phyloP scores from a whole-genome alignment of 768 basidiomycete species.

The Suillus plorans region DNA sequence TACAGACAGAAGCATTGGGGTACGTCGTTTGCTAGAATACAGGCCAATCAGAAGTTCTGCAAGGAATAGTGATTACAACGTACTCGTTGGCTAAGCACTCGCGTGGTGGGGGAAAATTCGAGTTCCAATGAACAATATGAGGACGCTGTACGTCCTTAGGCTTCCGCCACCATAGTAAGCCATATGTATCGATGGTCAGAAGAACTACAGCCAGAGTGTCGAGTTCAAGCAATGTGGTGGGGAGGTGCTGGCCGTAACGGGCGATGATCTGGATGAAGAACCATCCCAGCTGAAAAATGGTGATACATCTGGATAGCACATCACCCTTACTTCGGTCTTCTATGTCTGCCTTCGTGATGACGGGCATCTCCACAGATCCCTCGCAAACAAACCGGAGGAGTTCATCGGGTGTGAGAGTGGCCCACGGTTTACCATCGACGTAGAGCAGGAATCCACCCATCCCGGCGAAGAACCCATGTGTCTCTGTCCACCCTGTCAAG shows the following conservation, averaged over 20 bases:
- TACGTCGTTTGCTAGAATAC: neutral
- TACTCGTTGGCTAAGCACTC: neutral
- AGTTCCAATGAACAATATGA: neutral
- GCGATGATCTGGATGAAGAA: neutral
- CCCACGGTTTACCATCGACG: neutral
- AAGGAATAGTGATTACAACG: neutral
- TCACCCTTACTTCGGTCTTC: neutral
- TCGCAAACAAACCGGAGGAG: neutral
- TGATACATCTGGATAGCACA: neutral
- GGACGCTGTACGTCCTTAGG: neutral
- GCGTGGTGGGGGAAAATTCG: neutral
- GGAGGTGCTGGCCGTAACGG: neutral
- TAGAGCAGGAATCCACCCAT: neutral
- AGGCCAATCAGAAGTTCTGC: neutral
- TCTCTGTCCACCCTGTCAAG: neutral
- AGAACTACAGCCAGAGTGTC: neutral
- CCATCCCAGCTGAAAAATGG: neutral
- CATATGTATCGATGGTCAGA: neutral
- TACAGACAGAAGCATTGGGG: no score
- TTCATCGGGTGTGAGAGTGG: neutral
- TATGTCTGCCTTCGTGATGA: neutral
- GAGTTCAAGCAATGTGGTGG: no score
- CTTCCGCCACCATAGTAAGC: neutral
- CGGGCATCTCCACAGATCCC: neutral
- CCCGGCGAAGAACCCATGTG: neutral